Evolutionary conservation across 257 asterid genomes (phyloP).

Genomic region (Misopates orontium): DNA sequence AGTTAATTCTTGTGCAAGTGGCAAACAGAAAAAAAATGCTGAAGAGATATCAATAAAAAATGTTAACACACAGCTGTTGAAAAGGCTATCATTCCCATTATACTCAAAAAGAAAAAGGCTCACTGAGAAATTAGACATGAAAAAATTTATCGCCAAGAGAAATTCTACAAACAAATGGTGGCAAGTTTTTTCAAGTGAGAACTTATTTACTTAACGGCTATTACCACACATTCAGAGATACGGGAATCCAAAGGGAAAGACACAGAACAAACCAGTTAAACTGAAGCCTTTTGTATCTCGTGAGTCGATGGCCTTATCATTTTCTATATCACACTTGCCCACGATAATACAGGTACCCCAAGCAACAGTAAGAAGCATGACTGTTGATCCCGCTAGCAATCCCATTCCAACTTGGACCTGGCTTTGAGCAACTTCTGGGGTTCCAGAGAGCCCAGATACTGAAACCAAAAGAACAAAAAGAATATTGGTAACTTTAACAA

Average conservation of each 20-base stretch:
- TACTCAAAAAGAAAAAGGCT: no score
- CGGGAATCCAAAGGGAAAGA: slow-evolving; percentile 13
- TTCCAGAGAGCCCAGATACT: slow-evolving; percentile 92
- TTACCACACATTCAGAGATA: slow-evolving; percentile 11
- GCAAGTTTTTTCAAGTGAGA: no score
- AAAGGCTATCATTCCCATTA: no score
- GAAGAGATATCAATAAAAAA: no score
- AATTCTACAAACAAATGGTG: no score
- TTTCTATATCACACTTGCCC: slow-evolving; percentile 74
- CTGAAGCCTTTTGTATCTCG: slow-evolving; percentile 64
- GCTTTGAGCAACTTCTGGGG: slow-evolving; percentile 72
- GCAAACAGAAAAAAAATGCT: neutral
- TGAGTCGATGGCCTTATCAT: slow-evolving; percentile 49
- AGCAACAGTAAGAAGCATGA: slow-evolving; percentile 82
- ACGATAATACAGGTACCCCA: slow-evolving; percentile 89
- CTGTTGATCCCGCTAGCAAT: slow-evolving; percentile 93
- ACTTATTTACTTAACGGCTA: neutral
- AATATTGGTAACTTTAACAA: slow-evolving; percentile 1
- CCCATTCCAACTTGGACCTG: slow-evolving; percentile 98
- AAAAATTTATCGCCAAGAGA: no score
- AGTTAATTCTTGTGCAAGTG: neutral
- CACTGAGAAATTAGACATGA: no score
- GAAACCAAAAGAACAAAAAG: slow-evolving; percentile 20
- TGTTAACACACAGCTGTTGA: no score
- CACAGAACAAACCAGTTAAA: slow-evolving; percentile 57